Evolutionary conservation across 495 filamentous ascomycete species (phyloP).

Genomic region (Parmelia sp.): DNA sequence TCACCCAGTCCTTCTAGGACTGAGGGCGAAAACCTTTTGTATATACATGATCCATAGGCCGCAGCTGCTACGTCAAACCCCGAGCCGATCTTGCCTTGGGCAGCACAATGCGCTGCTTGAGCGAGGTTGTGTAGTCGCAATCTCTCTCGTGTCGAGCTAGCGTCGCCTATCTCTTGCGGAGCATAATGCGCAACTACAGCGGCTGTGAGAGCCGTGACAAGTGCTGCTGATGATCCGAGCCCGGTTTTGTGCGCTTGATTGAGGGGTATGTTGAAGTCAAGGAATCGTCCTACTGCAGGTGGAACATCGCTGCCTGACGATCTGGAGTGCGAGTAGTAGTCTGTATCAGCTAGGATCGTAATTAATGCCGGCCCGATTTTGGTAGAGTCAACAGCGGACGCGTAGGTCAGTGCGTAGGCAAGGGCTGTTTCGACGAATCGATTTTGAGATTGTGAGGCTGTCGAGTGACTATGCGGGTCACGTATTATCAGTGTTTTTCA

Average conservation of each 20-base stretch:
- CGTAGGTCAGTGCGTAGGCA: constrained; percentile 80
- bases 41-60: constrained; percentile 82
- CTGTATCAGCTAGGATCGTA: constrained; percentile 87
- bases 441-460: constrained; percentile 47
- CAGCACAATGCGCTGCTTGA: constrained; percentile 89
- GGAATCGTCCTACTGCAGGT: constrained; percentile 50
- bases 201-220: constrained; percentile 84
- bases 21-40: constrained; percentile 81
- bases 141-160: constrained; percentile 34
- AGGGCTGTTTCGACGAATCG: constrained; percentile 87
- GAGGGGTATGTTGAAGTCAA: constrained; percentile 69
- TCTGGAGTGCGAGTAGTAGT: constrained; percentile 83
- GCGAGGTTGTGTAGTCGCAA: constrained; percentile 78
- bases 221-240: constrained; percentile 87
- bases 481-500: constrained; percentile 22
- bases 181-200: constrained; percentile 74
- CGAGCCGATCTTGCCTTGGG: constrained; percentile 91
- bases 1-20: constrained; percentile 62
- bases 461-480: constrained; percentile 31
- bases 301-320: constrained; percentile 31
- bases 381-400: constrained; percentile 48
- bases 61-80: constrained; percentile 96
- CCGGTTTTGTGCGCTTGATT: constrained; percentile 87
- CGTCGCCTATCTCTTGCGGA: constrained; percentile 50
- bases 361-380: constrained; percentile 62